These are phyloP conservation scores for Brassica carinata DNA, from an alignment of 345 rosid genomes.

Conservation along the genomic window DNA sequence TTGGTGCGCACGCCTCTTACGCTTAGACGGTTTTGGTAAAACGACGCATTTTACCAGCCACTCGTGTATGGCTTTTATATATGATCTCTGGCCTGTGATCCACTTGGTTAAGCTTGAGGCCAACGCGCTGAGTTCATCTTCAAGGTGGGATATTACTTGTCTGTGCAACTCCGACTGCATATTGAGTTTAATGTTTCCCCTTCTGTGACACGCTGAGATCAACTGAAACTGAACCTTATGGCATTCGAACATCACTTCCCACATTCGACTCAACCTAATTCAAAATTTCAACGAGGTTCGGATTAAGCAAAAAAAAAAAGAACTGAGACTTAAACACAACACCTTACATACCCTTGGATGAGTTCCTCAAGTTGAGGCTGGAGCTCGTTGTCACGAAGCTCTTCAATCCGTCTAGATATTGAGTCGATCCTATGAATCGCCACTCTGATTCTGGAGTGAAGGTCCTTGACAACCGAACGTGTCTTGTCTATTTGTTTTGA, in stretches of 20 bases:
- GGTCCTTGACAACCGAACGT: constrained; percentile 86
- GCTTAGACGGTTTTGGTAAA: constrained; percentile 40
- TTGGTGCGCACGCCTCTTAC: constrained; percentile 38
- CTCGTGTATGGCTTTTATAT: constrained; percentile 58
- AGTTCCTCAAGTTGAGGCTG: constrained; percentile 98
- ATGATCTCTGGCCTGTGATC: constrained; percentile 73
- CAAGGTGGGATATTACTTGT: constrained; percentile 67
- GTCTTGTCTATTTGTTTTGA: constrained; percentile 64
- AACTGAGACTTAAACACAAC: not conserved
- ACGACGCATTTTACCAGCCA: constrained; percentile 78
- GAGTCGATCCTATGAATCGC: constrained; percentile 90
- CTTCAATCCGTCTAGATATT: constrained; percentile 90
- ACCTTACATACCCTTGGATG: constrained; percentile 71
- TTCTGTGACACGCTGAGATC: constrained; percentile 55
- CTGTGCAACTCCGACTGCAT: constrained; percentile 65
- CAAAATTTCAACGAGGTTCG: constrained; percentile 7
- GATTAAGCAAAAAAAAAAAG: not conserved
- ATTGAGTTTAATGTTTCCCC: constrained; percentile 48
- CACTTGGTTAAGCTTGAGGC: constrained; percentile 76
- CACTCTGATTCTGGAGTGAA: constrained; percentile 92
- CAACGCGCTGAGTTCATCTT: constrained; percentile 56
- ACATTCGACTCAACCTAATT: constrained; percentile 87
- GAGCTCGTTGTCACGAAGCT: constrained; percentile 87
- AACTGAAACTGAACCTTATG: constrained; percentile 71
- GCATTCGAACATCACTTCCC: constrained; percentile 93